These are phyloP conservation scores for Penstemon newberryi DNA, from an alignment of 257 asterid species.

Conservation along the genomic window DNA sequence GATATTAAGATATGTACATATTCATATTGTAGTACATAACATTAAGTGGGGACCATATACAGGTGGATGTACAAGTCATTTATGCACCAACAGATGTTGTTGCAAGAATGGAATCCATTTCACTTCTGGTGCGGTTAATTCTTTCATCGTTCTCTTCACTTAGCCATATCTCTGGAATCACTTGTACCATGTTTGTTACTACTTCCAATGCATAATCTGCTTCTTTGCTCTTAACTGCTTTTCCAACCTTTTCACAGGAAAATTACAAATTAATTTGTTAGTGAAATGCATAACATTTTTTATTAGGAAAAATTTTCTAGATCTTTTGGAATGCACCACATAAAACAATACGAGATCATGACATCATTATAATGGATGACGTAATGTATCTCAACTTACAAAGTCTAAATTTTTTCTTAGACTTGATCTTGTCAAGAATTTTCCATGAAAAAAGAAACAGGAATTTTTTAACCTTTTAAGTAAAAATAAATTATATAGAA, in stretches of 20 bases:
- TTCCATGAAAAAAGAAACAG: too few relatives aligned
- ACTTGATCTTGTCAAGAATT: too few relatives aligned
- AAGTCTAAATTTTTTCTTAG: too few relatives aligned
- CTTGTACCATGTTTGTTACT: conserved; percentile 45
- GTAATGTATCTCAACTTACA: too few relatives aligned
- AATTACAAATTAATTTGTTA: neutral
- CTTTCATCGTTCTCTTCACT: conserved; percentile 31
- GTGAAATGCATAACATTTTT: neutral
- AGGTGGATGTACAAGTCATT: conserved; percentile 17
- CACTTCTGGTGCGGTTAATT: conserved; percentile 37
- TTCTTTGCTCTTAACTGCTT: conserved; percentile 50
- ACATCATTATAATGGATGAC: too few relatives aligned
- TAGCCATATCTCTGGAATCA: conserved; percentile 76
- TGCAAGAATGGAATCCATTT: conserved; percentile 52
- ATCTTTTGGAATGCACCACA: neutral
- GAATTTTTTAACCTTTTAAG: too few relatives aligned
- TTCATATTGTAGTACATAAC: conserved; percentile 14
- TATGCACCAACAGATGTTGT: conserved; percentile 67
- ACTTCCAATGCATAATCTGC: conserved; percentile 73
- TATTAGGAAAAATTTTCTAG: too few relatives aligned
- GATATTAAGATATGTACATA: conserved; percentile 18
- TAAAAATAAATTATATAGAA: too few relatives aligned
- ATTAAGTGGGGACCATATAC: conserved; percentile 8
- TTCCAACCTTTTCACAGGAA: conserved; percentile 55
- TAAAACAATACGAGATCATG: neutral